Percentiles rank a stretch among this genome's conserved stretches.
Evolutionary conservation across 495 filamentous ascomycete species (phyloP).

Genomic region (Penicillium riverlandense): DNA sequence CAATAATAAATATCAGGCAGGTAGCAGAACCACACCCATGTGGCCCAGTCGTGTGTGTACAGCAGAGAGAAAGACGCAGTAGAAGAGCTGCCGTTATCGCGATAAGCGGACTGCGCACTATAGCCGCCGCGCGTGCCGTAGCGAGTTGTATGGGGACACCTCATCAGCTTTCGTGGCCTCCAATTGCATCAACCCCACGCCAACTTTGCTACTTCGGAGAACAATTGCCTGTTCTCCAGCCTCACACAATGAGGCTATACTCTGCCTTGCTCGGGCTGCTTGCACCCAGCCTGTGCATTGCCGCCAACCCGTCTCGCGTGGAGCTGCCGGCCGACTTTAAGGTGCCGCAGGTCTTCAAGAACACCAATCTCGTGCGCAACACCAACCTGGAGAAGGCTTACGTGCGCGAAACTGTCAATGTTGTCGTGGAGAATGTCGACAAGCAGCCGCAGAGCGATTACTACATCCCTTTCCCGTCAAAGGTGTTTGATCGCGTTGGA

Average conservation of each 20-base stretch:
- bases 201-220: slow-evolving; percentile 5
- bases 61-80: slow-evolving; percentile 13
- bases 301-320: slow-evolving; percentile 27
- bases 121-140: slow-evolving; percentile 36
- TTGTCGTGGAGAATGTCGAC: slow-evolving; percentile 82
- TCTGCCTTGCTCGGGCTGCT: slow-evolving; percentile 35
- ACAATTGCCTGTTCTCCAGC: not conserved
- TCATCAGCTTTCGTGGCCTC: slow-evolving; percentile 31
- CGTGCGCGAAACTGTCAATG: slow-evolving; percentile 82
- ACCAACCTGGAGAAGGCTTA: slow-evolving; percentile 91
- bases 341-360: slow-evolving; percentile 84
- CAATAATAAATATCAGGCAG: no score
- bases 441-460: slow-evolving; percentile 76
- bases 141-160: slow-evolving; percentile 33
- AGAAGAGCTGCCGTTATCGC: slow-evolving; percentile 22
- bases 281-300: slow-evolving; percentile 27
- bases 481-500: slow-evolving; percentile 67
- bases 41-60: not conserved
- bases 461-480: slow-evolving; percentile 74
- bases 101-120: slow-evolving; percentile 26
- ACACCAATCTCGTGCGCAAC: slow-evolving; percentile 81
- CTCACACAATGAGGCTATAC: slow-evolving; percentile 37
- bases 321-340: slow-evolving; percentile 67
- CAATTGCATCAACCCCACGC: slow-evolving; percentile 4
- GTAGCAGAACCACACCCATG: no score